Conservation (phyloP, 2,329 filamentous ascomycete genomes). For the Colletotrichum tropicicola region DNA sequence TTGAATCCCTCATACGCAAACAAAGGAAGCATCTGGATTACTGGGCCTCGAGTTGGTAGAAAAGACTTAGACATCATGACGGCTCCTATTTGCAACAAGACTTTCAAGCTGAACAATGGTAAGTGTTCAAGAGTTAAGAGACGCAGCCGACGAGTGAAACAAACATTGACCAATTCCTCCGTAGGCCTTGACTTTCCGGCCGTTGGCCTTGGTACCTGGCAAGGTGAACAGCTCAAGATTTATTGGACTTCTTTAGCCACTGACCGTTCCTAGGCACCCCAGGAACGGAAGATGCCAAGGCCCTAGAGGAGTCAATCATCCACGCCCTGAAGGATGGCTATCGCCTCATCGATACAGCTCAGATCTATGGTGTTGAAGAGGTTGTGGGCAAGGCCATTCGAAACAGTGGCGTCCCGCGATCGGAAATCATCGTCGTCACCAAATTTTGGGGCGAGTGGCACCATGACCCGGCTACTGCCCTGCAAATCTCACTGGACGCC, state of each 20-base stretch:
- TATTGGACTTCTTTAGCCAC: not conserved
- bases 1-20: no score
- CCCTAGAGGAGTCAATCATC: slow-evolving; percentile 40
- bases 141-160: not conserved
- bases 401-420: slow-evolving; percentile 41
- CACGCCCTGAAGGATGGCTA: slow-evolving; percentile 40
- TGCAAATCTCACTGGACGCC: slow-evolving; percentile 38
- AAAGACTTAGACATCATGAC: slow-evolving; percentile 9
- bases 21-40: no score
- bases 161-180: not conserved
- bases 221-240: slow-evolving; percentile 26
- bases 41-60: no score
- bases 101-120: slow-evolving; percentile 32
- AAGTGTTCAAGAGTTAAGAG: not conserved
- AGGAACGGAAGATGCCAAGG: slow-evolving; percentile 31
- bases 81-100: slow-evolving; percentile 30
- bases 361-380: slow-evolving; percentile 37
- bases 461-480: slow-evolving; percentile 37
- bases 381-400: slow-evolving; percentile 42
- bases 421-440: slow-evolving; percentile 59
- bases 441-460: slow-evolving; percentile 47
- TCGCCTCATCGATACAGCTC: slow-evolving; percentile 39
- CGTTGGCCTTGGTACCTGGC: slow-evolving; percentile 38
- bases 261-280: slow-evolving; percentile 10
- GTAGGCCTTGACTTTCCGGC: slow-evolving; percentile 32